Conservation (phyloP, 2,329 filamentous ascomycete species). For the Magnaporthiopsis incrustans region DNA sequence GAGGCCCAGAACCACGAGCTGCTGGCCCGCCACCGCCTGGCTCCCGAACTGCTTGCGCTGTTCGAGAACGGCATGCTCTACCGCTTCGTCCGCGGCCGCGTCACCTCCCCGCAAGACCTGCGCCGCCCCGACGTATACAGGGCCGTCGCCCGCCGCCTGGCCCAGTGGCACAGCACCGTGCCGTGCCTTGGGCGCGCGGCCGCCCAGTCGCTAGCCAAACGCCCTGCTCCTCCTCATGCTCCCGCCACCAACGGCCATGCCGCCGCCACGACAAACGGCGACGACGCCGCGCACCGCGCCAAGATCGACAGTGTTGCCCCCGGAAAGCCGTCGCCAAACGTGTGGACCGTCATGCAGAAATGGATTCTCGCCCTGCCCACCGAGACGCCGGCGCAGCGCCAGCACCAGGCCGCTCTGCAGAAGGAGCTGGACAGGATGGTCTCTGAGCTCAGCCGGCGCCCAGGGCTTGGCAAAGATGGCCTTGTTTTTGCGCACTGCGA, state of each 20-base stretch:
- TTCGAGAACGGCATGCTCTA: conserved; percentile 97
- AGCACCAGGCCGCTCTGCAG: conserved; percentile 62
- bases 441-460: conserved; percentile 63
- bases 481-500: conserved; percentile 95
- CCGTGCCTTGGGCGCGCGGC: conserved; percentile 40
- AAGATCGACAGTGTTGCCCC: conserved; percentile 46
- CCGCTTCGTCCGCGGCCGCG: conserved; percentile 74
- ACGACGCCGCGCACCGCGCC: conserved; percentile 25
- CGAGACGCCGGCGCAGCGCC: conserved; percentile 58
- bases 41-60: conserved; percentile 78
- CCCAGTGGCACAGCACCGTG: conserved; percentile 81
- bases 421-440: conserved; percentile 65
- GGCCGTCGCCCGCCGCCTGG: conserved; percentile 75
- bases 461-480: conserved; percentile 67
- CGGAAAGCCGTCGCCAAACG: conserved; percentile 68
- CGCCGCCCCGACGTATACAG: conserved; percentile 67
- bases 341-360: conserved; percentile 94
- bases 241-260: conserved; percentile 21
- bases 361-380: conserved; percentile 85
- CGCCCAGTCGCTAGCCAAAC: conserved; percentile 23
- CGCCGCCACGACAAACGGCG: conserved; percentile 20
- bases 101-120: conserved; percentile 74
- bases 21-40: conserved; percentile 73
- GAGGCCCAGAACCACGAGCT: conserved; percentile 74
- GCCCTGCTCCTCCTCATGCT: conserved; percentile 21